Conservation (phyloP, 108 stramenopile genomes). For the Nitzschia palea region DNA sequence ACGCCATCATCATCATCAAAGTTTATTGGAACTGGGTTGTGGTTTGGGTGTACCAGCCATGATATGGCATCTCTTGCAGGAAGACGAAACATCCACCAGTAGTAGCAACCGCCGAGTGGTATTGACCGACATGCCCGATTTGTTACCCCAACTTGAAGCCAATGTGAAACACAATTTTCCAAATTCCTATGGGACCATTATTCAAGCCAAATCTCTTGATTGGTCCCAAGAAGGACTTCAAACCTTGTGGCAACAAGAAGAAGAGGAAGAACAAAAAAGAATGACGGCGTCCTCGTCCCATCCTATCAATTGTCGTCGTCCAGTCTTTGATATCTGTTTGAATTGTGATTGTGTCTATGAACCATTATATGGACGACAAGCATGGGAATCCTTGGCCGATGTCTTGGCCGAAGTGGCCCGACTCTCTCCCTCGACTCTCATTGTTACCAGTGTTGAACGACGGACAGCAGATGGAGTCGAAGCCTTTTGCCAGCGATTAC, state of each 20-base stretch:
- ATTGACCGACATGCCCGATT: slow-evolving; percentile 65
- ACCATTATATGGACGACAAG: slow-evolving; percentile 74
- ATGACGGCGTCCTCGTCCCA: neutral
- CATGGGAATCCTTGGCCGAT: slow-evolving; percentile 70
- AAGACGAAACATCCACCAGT: neutral
- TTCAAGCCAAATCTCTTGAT: slow-evolving; percentile 20
- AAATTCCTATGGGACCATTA: slow-evolving; percentile 19
- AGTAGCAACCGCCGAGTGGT: slow-evolving; percentile 44
- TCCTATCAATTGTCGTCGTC: neutral
- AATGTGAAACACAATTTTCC: slow-evolving; percentile 57
- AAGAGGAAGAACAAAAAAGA: neutral
- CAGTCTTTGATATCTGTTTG: slow-evolving; percentile 69
- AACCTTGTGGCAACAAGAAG: slow-evolving; percentile 11
- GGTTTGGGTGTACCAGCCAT: slow-evolving; percentile 86
- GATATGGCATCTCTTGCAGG: slow-evolving; percentile 48
- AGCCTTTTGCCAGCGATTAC: slow-evolving; percentile 42
- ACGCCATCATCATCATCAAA: neutral
- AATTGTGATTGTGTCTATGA: slow-evolving; percentile 89
- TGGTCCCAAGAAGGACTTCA: slow-evolving; percentile 51
- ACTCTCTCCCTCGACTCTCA: slow-evolving; percentile 48
- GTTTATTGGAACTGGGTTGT: slow-evolving; percentile 77
- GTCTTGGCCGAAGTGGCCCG: slow-evolving; percentile 55
- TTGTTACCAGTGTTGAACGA: slow-evolving; percentile 77
- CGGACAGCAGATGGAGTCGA: slow-evolving; percentile 70
- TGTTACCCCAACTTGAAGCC: slow-evolving; percentile 60